phyloP scores from a whole-genome alignment of 176 grass and related monocot genomes.

The Paspalum notatum region DNA sequence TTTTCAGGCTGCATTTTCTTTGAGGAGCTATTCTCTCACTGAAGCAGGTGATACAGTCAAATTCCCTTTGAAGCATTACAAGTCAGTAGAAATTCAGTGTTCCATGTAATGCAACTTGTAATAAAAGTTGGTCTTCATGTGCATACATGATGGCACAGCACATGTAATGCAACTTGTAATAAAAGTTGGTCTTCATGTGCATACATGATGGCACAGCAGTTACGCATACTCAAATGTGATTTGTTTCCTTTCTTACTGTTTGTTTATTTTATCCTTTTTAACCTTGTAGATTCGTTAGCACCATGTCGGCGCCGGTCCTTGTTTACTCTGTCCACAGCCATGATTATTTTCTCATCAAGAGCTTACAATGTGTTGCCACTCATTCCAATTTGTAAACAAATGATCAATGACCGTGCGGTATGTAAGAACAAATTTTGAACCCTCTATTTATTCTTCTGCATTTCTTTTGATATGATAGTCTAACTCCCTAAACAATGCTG shows the following conservation, averaged over 20 bases:
- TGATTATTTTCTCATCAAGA: slow-evolving; percentile 96
- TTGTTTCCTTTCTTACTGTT: slow-evolving; percentile 2
- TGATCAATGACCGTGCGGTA: slow-evolving; percentile 72
- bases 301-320: slow-evolving; percentile 79
- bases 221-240: slow-evolving; percentile 27
- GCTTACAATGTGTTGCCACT: slow-evolving; percentile 82
- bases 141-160: too few species aligned
- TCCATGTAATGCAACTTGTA: slow-evolving; percentile 3
- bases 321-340: slow-evolving; percentile 82
- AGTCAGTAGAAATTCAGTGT: slow-evolving; percentile 23
- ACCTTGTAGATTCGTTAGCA: slow-evolving; percentile 69
- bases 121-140: slow-evolving; percentile 4
- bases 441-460: slow-evolving; percentile 21
- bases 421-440: slow-evolving; percentile 36
- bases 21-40: slow-evolving; percentile 76
- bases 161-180: not conserved
- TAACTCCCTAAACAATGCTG: slow-evolving; percentile 28
- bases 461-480: slow-evolving; percentile 38
- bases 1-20: slow-evolving; percentile 94
- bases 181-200: slow-evolving; percentile 3
- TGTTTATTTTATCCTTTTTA: slow-evolving; percentile 15
- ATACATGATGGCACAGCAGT: slow-evolving; percentile 1
- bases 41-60: slow-evolving; percentile 56
- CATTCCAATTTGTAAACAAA: slow-evolving; percentile 84
- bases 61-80: slow-evolving; percentile 14